These are phyloP conservation scores for Psilocybe subaeruginosa DNA, from an alignment of 768 basidiomycete species.

Conservation along the genomic window DNA sequence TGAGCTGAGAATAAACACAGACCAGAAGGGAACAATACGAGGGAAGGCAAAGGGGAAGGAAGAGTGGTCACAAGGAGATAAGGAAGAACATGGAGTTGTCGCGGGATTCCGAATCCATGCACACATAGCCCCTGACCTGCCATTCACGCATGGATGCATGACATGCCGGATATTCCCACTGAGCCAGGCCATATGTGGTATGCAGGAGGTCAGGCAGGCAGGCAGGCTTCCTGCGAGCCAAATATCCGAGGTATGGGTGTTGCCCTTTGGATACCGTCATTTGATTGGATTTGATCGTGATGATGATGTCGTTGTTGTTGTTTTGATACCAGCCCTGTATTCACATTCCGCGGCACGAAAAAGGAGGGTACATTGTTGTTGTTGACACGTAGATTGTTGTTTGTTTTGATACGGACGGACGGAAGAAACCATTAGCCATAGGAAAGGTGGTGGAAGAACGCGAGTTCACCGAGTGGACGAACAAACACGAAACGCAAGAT, in stretches of 20 bases:
- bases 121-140: background rate
- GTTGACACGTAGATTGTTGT: slow-evolving; percentile 12
- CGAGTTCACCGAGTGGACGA: background rate
- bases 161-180: slow-evolving; percentile 15
- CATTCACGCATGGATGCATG: background rate
- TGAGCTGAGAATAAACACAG: background rate
- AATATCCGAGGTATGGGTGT: slow-evolving; percentile 7
- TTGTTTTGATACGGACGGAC: slow-evolving; percentile 11
- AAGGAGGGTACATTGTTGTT: background rate
- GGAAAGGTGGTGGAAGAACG: background rate
- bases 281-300: slow-evolving; percentile 1
- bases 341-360: slow-evolving; percentile 6
- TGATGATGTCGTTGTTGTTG: slow-evolving; percentile 7
- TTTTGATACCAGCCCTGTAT: background rate
- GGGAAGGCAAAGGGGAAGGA: background rate
- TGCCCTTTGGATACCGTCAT: slow-evolving; percentile 17
- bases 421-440: slow-evolving; percentile 7
- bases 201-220: background rate
- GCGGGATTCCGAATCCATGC: background rate
- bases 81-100: background rate
- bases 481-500: background rate
- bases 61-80: slow-evolving; percentile 1
- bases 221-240: background rate
- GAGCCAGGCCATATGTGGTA: background rate
- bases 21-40: too few species aligned